Evolutionary conservation across 345 rosid species (phyloP), one percentile per base, ranked within the genome.

Genomic region (Euphorbia peplus): DNA sequence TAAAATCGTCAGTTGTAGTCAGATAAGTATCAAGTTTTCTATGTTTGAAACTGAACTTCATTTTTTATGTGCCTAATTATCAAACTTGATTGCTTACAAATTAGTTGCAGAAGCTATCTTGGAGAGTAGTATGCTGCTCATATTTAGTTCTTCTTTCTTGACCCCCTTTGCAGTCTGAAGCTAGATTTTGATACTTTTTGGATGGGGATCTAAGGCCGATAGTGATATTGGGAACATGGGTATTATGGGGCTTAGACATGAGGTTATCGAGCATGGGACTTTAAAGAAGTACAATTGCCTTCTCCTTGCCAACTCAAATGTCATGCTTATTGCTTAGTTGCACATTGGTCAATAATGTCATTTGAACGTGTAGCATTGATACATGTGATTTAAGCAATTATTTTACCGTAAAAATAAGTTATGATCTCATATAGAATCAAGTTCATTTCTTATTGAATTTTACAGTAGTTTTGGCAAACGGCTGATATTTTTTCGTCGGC

Each of bases 291-390:
- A 8, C 24, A 19, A 19, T 19, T 11, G 39, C 24, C 16, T 53
- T 39, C 15, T 30, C 11, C 14, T 15, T 26, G 39, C 18, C 12
- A 25, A 66, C 46, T 28, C 35, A 1, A 25, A 56, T 5, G 16
- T 30, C 1, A 3, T 21, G 3, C 15, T 61, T 10, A 16, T 1
- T 21, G 3, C 15, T 61, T 10, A 16, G 9, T 54, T 24, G 25
- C 25, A 28, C 19, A n/a, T 61, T 57, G 21, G 39, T 3, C 62
- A 57, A 14, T 15, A 5, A 21, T 62, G 42, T 15, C 18, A 47
- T 63, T 52, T 63, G 66, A 63, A 63, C 5, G 53, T 39, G 60
- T 24, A 39, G 30, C 62, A 58, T 58, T 30, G 66, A 47, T 12
- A 44, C 18, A 44, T 18, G 14, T 10, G 50, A 44, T 44, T 12